A percentile compares a stretch with the other conserved stretches of the same genome.
Evolutionary conservation across 116 monocot genomes (phyloP).

Genomic region (Trichopus zeylanicus): DNA sequence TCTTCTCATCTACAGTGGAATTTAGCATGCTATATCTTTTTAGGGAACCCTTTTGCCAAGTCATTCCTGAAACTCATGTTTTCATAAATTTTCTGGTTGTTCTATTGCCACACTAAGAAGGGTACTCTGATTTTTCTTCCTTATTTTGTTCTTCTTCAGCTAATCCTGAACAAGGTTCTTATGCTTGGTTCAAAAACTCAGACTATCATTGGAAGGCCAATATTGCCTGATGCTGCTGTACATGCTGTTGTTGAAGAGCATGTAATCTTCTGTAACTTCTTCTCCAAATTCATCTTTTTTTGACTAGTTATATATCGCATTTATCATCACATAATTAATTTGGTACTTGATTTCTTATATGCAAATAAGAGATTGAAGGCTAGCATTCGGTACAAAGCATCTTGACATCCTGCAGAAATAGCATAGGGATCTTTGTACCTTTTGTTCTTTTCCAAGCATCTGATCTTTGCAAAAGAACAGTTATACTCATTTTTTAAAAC

Average conservation of each 20-base stretch:
- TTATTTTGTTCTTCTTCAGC: constrained; percentile 36
- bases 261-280: constrained; percentile 28
- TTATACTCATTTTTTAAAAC: no score
- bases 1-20: no score
- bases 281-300: not conserved
- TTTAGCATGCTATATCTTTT: not conserved
- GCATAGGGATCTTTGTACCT: no score
- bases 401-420: no score
- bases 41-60: not conserved
- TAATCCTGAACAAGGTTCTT: constrained; percentile 79
- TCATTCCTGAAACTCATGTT: not conserved
- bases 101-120: not conserved
- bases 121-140: not conserved
- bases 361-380: no score
- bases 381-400: no score
- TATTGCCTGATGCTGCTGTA: constrained; percentile 74
- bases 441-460: no score
- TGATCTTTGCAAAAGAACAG: no score
- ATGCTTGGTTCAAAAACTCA: constrained; percentile 78
- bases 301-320: no score
- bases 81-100: not conserved
- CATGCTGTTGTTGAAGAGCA: constrained; percentile 95
- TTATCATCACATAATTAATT: no score
- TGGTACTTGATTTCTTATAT: no score
- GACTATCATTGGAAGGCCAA: constrained; percentile 92